Evolutionary conservation across 371 early-diverging fungal species (phyloP).

Genomic region (Mucor racemosus): DNA sequence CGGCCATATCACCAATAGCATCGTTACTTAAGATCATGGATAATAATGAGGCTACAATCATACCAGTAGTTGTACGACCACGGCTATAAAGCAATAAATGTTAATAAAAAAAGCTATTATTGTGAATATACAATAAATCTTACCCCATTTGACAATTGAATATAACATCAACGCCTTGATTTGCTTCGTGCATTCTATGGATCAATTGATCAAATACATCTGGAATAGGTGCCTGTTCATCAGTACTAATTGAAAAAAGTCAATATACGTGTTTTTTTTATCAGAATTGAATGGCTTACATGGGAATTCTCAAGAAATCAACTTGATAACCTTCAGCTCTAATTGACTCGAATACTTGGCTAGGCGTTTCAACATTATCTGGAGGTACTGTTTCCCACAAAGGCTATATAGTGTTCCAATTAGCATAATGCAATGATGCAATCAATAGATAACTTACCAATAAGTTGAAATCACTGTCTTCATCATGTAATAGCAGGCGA

Average conservation of each 20-base stretch:
- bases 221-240: slow-evolving; percentile 79
- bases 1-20: slow-evolving; percentile 35
- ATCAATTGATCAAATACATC: slow-evolving; percentile 71
- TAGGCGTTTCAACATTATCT: slow-evolving; percentile 59
- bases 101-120: slow-evolving; percentile 16
- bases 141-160: slow-evolving; percentile 85
- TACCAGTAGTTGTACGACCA: slow-evolving; percentile 81
- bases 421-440: neutral
- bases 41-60: slow-evolving; percentile 68
- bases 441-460: slow-evolving; percentile 43
- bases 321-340: slow-evolving; percentile 57
- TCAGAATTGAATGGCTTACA: slow-evolving; percentile 35
- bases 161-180: slow-evolving; percentile 50
- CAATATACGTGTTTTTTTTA: neutral
- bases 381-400: slow-evolving; percentile 62
- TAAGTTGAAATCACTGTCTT: slow-evolving; percentile 47
- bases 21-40: slow-evolving; percentile 52
- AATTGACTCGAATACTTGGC: slow-evolving; percentile 57
- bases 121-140: slow-evolving; percentile 1
- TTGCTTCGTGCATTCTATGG: slow-evolving; percentile 47
- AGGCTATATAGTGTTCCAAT: slow-evolving; percentile 35
- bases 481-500: slow-evolving; percentile 63
- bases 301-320: slow-evolving; percentile 68
- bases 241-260: slow-evolving; percentile 48
- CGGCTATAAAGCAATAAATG: slow-evolving; percentile 37